Evolutionary conservation across 768 basidiomycete genomes (phyloP).

Genomic region (Tricholoma flavovirens): DNA sequence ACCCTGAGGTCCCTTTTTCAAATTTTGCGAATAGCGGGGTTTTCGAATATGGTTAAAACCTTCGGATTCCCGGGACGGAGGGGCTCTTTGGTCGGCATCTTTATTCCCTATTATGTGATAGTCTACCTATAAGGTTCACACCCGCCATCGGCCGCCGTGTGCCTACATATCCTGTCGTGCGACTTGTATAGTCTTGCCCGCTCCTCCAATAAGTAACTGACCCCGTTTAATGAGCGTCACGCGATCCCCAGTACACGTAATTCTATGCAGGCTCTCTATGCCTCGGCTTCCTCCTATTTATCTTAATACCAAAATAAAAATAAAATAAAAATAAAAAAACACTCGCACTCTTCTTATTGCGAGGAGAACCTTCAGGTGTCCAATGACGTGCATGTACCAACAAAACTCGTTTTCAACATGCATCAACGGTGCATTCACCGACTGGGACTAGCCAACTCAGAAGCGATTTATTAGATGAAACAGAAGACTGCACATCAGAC

Average conservation of each 20-base stretch:
- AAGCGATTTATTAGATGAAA: not conserved
- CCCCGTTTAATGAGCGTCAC: no score
- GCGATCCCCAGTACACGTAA: not conserved
- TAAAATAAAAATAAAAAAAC: no score
- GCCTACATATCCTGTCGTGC: not conserved
- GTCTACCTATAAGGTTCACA: not conserved
- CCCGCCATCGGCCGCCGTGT: not conserved
- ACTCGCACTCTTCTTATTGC: no score
- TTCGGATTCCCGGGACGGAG: not conserved
- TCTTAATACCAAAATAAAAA: no score
- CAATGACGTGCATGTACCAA: not conserved
- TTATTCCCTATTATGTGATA: no score
- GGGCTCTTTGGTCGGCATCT: no score
- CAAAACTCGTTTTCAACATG: no score
- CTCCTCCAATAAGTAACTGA: no score
- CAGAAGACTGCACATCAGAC: not conserved
- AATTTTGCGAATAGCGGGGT: not conserved
- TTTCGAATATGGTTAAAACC: not conserved
- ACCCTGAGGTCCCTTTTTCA: not conserved
- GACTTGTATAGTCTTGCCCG: no score
- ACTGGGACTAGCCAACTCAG: not conserved
- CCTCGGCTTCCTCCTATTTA: no score
- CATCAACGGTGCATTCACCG: not conserved
- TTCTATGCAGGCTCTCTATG: not conserved
- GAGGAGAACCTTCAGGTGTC: no score